Percentiles rank a stretch among this genome's conserved stretches.
These are phyloP conservation scores for Cystobasidiopsis lactophilus DNA, from an alignment of 768 basidiomycete genomes.

Conservation along the genomic window DNA sequence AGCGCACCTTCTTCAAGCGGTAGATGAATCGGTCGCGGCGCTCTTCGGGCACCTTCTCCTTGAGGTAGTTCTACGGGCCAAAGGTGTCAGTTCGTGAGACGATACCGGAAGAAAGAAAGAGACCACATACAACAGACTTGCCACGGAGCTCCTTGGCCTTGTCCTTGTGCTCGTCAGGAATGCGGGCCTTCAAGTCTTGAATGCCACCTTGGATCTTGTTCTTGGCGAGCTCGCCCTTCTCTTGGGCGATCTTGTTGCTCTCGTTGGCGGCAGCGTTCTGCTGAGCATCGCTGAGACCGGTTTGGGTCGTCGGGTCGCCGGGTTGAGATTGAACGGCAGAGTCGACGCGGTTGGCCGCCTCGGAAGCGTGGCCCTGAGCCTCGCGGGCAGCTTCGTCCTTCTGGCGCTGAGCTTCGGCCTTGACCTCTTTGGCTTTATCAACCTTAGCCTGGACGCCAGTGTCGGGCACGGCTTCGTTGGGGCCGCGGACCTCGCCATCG, in stretches of 20 bases:
- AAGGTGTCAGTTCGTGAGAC: neutral
- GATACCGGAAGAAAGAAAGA: neutral
- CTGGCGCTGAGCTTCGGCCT: conserved; percentile 1
- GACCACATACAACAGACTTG: neutral
- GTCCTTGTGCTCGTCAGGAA: conserved; percentile 46
- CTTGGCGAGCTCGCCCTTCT: conserved; percentile 12
- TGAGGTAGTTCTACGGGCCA: conserved; percentile 36
- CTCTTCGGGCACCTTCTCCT: conserved; percentile 73
- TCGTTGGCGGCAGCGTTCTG: conserved; percentile 23
- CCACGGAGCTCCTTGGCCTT: conserved; percentile 20
- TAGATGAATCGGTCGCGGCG: conserved; percentile 81
- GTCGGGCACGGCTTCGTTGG: conserved; percentile 33
- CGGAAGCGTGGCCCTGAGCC: conserved; percentile 14
- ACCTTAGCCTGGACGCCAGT: conserved; percentile 30
- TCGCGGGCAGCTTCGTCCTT: conserved; percentile 18
- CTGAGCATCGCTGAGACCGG: conserved; percentile 10
- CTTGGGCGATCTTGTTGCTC: conserved; percentile 17
- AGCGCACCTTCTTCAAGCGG: conserved; percentile 77
- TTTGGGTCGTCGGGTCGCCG: too few relatives aligned
- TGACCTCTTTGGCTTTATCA: conserved; percentile 25
- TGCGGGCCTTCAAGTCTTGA: conserved; percentile 22
- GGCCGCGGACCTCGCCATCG: conserved; percentile 22
- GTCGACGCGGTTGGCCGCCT: conserved; percentile 4
- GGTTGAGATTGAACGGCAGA: too few relatives aligned
- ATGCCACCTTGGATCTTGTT: conserved; percentile 15